A percentile compares a stretch with the other conserved stretches of the same genome.
These are phyloP conservation scores for Daldinia concentrica DNA, from an alignment of 495 filamentous ascomycete species.

Conservation along the genomic window DNA sequence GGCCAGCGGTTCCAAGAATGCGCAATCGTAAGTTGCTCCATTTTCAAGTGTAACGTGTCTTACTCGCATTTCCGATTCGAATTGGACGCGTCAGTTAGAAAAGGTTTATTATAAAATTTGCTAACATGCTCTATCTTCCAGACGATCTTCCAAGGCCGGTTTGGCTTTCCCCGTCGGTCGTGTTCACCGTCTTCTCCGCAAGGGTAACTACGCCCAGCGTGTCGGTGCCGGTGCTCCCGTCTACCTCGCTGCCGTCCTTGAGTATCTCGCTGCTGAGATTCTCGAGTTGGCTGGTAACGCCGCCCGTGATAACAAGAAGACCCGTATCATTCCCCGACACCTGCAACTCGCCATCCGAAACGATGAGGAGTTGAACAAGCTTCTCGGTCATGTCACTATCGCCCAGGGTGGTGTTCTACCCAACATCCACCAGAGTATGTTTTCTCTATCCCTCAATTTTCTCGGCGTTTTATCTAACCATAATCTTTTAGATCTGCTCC, in stretches of 20 bases:
- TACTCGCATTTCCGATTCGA: not conserved
- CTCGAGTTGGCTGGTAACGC: slow-evolving; percentile 99
- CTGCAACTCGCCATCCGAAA: slow-evolving; percentile 99
- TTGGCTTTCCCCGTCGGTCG: slow-evolving; percentile 99
- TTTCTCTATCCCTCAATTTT: not conserved
- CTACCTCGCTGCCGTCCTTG: slow-evolving; percentile 96
- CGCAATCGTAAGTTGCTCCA: slow-evolving; percentile 80
- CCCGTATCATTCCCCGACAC: slow-evolving; percentile 99
- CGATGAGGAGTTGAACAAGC: slow-evolving; percentile 99
- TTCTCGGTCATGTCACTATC: slow-evolving; percentile 98
- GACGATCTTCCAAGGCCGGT: slow-evolving; percentile 98
- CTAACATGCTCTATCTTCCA: slow-evolving; percentile 50
- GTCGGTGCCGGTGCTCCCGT: slow-evolving; percentile 99
- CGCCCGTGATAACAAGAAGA: slow-evolving; percentile 99
- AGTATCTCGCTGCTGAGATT: slow-evolving; percentile 98
- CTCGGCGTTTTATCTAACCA: slow-evolving; percentile 54
- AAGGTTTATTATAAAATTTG: too few species aligned
- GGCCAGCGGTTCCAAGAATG: slow-evolving; percentile 95
- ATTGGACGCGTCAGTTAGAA: not conserved
- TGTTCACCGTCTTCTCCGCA: slow-evolving; percentile 99
- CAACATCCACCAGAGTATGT: slow-evolving; percentile 97
- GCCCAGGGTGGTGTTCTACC: slow-evolving; percentile 99
- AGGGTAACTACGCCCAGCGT: slow-evolving; percentile 99
- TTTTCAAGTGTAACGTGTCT: slow-evolving; percentile 13
- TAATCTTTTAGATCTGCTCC: slow-evolving; percentile 78